Conservation (phyloP, 352 stramenopile species). For the Phytophthora pistaciae region DNA sequence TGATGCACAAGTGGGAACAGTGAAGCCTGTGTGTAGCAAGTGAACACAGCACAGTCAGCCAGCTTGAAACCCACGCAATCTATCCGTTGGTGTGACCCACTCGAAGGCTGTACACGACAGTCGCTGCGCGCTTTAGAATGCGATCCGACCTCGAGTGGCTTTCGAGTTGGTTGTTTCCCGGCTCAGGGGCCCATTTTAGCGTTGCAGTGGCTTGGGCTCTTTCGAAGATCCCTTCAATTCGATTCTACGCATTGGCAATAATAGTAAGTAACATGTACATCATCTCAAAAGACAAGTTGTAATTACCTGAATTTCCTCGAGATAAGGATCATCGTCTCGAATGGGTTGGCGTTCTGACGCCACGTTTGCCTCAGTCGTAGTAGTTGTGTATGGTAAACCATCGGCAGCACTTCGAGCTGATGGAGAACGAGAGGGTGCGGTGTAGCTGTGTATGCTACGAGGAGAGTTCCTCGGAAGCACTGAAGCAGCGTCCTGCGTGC, state of each 20-base stretch:
- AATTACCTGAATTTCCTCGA: slow-evolving; percentile 55
- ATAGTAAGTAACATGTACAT: not conserved
- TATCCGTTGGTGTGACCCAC: slow-evolving; percentile 3
- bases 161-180: slow-evolving; percentile 39
- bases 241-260: slow-evolving; percentile 18
- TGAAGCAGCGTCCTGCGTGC: not conserved
- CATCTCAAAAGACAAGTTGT: not conserved
- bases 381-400: not conserved
- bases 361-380: slow-evolving; percentile 15
- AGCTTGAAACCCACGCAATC: not conserved
- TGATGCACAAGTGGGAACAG: slow-evolving; percentile 66
- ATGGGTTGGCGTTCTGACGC: slow-evolving; percentile 23
- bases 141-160: slow-evolving; percentile 34
- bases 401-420: not conserved
- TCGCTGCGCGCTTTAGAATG: slow-evolving; percentile 50
- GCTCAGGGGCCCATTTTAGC: slow-evolving; percentile 25
- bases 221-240: slow-evolving; percentile 57
- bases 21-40: slow-evolving; percentile 36
- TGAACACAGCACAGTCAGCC: not conserved
- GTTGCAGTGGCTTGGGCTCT: slow-evolving; percentile 42
- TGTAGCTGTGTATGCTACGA: not conserved
- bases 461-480: not conserved
- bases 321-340: slow-evolving; percentile 42
- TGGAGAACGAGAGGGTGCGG: not conserved
- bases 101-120: slow-evolving; percentile 64